These are phyloP conservation scores for Scenedesmus sp. DNA, from an alignment of 163 green algal genomes.

Conservation along the genomic window DNA sequence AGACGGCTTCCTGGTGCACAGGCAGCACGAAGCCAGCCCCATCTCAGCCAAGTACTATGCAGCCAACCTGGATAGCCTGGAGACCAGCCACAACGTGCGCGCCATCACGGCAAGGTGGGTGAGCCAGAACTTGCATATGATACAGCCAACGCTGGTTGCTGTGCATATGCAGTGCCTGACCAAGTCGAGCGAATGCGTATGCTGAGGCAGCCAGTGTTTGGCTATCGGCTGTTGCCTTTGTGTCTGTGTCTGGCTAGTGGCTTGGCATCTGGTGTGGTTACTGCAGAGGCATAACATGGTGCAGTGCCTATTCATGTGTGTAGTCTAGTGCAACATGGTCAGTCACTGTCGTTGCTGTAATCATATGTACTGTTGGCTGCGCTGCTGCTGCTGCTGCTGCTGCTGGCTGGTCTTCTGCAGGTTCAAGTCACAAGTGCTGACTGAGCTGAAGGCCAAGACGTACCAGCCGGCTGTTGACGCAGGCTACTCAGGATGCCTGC, in stretches of 20 bases:
- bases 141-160: too few relatives aligned
- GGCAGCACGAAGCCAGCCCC: constrained; percentile 1
- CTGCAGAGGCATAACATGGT: too few relatives aligned
- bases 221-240: too few relatives aligned
- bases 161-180: too few relatives aligned
- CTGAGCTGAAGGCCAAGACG: neutral
- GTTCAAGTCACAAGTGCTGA: neutral
- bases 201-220: too few relatives aligned
- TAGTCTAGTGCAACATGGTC: too few relatives aligned
- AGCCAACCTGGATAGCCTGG: neutral
- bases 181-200: too few relatives aligned
- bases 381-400: neutral
- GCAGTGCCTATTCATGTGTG: too few relatives aligned
- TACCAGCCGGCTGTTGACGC: constrained; percentile 6
- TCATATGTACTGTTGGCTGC: neutral
- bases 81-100: neutral
- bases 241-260: too few relatives aligned
- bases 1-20: constrained; percentile 23
- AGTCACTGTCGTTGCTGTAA: neutral
- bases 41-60: constrained; percentile 15
- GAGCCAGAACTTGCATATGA: neutral
- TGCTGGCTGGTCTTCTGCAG: neutral
- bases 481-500: neutral
- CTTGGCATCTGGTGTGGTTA: too few relatives aligned
- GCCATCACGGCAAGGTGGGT: neutral